Evolutionary conservation across 495 filamentous ascomycete species (phyloP).

Genomic region (Glonium stellatum): DNA sequence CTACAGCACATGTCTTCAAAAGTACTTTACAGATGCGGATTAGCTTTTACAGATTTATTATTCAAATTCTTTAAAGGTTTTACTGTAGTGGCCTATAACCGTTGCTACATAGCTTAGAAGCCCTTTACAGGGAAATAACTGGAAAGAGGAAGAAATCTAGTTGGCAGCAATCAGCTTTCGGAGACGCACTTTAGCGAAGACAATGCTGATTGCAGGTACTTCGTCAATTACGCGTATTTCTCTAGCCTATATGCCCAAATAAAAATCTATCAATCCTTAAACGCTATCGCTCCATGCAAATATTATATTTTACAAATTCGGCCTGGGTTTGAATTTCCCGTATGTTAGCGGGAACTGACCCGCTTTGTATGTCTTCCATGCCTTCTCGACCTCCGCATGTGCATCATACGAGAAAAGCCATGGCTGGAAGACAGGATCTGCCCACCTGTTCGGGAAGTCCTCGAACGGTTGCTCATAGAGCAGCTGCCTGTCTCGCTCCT

Average conservation of each 20-base stretch:
- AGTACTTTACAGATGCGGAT: no score
- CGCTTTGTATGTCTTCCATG: conserved; percentile 10
- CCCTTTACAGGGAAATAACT: no score
- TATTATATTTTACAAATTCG: neutral
- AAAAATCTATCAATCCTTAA: neutral
- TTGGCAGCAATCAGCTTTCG: no score
- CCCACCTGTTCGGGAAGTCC: conserved; percentile 11
- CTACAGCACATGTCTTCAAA: no score
- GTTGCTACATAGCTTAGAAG: no score
- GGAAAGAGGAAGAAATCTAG: no score
- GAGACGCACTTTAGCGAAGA: no score
- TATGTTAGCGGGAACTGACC: conserved; percentile 13
- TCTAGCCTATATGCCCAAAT: neutral
- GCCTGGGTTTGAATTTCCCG: neutral
- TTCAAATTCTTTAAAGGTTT: no score
- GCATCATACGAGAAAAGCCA: conserved; percentile 15
- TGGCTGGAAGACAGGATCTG: conserved; percentile 11
- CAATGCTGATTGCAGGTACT: no score
- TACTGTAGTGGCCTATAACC: no score
- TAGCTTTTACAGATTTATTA: no score
- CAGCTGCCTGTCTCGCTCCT: conserved; percentile 46
- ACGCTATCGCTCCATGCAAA: no score
- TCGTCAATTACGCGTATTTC: neutral
- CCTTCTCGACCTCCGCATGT: conserved; percentile 13
- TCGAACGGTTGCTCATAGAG: conserved; percentile 30